Evolutionary conservation across 2,329 filamentous ascomycete genomes (phyloP).

Genomic region (Colletotrichum falcatum): DNA sequence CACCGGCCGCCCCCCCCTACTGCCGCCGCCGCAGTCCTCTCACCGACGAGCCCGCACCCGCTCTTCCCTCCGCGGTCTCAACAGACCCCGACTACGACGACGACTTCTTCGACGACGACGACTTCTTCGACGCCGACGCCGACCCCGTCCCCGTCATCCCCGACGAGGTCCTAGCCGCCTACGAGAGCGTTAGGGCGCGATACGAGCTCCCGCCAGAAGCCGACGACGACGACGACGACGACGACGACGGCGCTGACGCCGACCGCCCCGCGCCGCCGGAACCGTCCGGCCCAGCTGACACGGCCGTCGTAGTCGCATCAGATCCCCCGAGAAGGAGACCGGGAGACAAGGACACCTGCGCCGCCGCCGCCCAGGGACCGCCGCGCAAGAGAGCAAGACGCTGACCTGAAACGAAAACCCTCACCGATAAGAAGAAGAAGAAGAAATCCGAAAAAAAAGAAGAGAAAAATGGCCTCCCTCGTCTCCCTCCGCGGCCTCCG

Average conservation of each 20-base stretch:
- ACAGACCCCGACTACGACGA: background rate
- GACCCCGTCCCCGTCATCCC: constrained; percentile 7
- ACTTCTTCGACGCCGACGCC: background rate
- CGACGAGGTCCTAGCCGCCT: constrained; percentile 6
- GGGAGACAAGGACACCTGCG: background rate
- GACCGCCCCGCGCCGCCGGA: background rate
- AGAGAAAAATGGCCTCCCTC: constrained; percentile 19
- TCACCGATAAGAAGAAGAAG: background rate
- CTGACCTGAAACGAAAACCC: no score
- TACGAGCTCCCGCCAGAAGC: background rate
- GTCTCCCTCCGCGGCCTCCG: constrained; percentile 49
- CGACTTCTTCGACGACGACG: background rate
- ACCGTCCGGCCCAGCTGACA: background rate
- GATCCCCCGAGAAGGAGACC: background rate
- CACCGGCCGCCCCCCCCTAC: background rate
- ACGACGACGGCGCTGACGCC: no score
- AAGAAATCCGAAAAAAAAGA: no score
- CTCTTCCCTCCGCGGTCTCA: background rate
- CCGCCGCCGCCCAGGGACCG: background rate
- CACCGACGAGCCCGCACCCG: background rate
- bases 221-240: background rate
- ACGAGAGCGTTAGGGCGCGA: background rate
- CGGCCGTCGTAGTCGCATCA: background rate
- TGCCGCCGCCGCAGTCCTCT: constrained; percentile 2
- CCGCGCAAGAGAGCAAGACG: background rate